Conservation (phyloP, 2,329 filamentous ascomycete species). For the Xylaria sp. region DNA sequence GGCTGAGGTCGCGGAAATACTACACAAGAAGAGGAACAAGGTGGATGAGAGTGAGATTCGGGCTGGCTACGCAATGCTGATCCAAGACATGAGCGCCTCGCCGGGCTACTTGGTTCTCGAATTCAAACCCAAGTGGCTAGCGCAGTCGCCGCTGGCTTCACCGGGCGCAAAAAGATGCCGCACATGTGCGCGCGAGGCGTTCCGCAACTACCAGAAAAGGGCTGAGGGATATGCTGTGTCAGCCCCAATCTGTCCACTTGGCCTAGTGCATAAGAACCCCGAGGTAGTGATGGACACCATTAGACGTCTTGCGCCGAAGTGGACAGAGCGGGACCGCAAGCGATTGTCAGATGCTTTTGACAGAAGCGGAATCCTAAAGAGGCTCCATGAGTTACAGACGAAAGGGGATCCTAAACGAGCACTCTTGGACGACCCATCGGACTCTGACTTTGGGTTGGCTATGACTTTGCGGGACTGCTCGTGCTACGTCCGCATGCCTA, state of each 20-base stretch:
- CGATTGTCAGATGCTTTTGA: slow-evolving; percentile 54
- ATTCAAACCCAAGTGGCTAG: slow-evolving; percentile 88
- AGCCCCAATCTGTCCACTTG: slow-evolving; percentile 70
- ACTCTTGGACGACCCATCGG: slow-evolving; percentile 54
- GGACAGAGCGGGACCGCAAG: slow-evolving; percentile 48
- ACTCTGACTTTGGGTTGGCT: slow-evolving; percentile 69
- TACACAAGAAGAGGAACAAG: slow-evolving; percentile 55
- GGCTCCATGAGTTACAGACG: slow-evolving; percentile 51
- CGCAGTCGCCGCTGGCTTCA: slow-evolving; percentile 79
- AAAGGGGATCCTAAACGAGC: slow-evolving; percentile 58
- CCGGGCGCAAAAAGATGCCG: slow-evolving; percentile 72
- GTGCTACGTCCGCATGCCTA: slow-evolving; percentile 72
- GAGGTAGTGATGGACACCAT: slow-evolving; percentile 57
- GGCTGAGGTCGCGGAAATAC: slow-evolving; percentile 60
- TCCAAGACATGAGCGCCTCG: slow-evolving; percentile 76
- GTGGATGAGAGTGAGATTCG: slow-evolving; percentile 61
- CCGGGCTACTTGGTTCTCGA: slow-evolving; percentile 65
- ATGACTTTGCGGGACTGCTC: slow-evolving; percentile 88
- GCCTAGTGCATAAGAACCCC: slow-evolving; percentile 66
- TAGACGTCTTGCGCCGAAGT: slow-evolving; percentile 53
- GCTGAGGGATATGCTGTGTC: slow-evolving; percentile 51
- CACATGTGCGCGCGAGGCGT: slow-evolving; percentile 72
- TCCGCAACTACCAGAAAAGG: slow-evolving; percentile 59
- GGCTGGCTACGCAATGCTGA: slow-evolving; percentile 73
- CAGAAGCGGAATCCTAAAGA: slow-evolving; percentile 53